These are phyloP conservation scores for Rhodotorula sp. DNA, from an alignment of 1,284 basidiomycete genomes.

Conservation along the genomic window DNA sequence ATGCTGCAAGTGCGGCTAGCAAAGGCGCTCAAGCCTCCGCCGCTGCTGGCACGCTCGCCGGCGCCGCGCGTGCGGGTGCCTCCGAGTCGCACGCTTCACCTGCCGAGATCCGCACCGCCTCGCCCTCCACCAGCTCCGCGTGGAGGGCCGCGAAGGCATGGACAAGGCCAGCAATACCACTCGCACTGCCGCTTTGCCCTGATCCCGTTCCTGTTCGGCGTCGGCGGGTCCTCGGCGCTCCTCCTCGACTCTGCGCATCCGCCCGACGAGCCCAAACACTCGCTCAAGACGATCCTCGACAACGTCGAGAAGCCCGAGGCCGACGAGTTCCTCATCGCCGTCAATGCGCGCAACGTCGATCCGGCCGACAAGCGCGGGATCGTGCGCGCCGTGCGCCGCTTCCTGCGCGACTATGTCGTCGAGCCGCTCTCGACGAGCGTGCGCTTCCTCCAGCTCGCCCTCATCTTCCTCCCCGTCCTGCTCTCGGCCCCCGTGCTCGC, in stretches of 20 bases:
- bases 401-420: slow-evolving; percentile 59
- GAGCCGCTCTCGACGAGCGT: slow-evolving; percentile 82
- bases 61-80: neutral
- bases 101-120: neutral
- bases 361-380: slow-evolving; percentile 6
- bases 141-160: neutral
- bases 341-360: neutral
- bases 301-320: slow-evolving; percentile 36
- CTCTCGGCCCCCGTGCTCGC: slow-evolving; percentile 80
- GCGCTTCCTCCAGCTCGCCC: slow-evolving; percentile 80
- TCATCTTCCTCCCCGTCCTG: slow-evolving; percentile 86
- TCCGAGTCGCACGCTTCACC: neutral
- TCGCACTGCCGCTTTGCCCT: slow-evolving; percentile 17
- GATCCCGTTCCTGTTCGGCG: slow-evolving; percentile 17
- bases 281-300: slow-evolving; percentile 36
- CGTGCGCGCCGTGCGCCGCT: slow-evolving; percentile 14
- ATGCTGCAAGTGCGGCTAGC: slow-evolving; percentile 15
- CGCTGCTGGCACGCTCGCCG: neutral
- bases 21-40: neutral
- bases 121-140: neutral
- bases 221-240: slow-evolving; percentile 21
- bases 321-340: slow-evolving; percentile 35
- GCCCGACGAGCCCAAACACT: slow-evolving; percentile 8
- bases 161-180: neutral
- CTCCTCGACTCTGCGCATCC: slow-evolving; percentile 21